phyloP scores from a whole-genome alignment of 352 stramenopile genomes.

The Phytophthora pistaciae region DNA sequence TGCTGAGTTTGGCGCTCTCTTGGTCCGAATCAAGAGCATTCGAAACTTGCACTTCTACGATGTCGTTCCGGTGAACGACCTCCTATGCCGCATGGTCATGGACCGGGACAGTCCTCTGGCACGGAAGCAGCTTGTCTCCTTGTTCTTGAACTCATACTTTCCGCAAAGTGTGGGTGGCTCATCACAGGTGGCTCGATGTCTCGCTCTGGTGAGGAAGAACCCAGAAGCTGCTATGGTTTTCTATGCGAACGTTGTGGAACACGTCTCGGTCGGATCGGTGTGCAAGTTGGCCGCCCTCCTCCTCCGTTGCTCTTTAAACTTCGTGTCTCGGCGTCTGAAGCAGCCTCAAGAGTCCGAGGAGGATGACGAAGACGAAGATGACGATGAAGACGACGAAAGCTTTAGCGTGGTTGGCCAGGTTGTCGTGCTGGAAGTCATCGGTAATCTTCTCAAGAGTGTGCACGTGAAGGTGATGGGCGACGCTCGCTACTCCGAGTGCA shows the following conservation, averaged over 20 bases:
- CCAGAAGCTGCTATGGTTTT: constrained; percentile 86
- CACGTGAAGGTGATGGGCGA: constrained; percentile 77
- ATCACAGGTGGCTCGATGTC: constrained; percentile 83
- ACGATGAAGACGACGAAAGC: constrained; percentile 64
- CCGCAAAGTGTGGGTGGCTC: constrained; percentile 82
- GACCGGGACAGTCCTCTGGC: constrained; percentile 65
- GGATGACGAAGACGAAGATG: constrained; percentile 66
- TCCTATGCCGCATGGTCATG: constrained; percentile 78
- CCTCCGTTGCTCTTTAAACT: constrained; percentile 81
- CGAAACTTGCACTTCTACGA: constrained; percentile 90
- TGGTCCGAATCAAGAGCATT: constrained; percentile 91
- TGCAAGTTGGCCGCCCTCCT: constrained; percentile 85
- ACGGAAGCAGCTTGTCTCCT: constrained; percentile 79
- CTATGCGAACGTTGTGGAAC: constrained; percentile 79
- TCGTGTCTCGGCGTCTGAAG: constrained; percentile 74
- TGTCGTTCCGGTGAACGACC: constrained; percentile 79
- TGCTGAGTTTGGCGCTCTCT: constrained; percentile 75
- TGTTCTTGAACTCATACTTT: constrained; percentile 92
- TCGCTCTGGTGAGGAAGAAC: constrained; percentile 85
- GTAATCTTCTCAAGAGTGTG: constrained; percentile 77
- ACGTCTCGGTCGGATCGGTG: constrained; percentile 81
- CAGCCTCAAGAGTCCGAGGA: constrained; percentile 38
- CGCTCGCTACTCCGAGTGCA: constrained; percentile 76
- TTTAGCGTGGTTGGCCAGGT: constrained; percentile 78
- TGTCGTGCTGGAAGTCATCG: constrained; percentile 81